Evolutionary conservation across 1,284 basidiomycete genomes (phyloP).

Genomic region (Peniophora sp.): DNA sequence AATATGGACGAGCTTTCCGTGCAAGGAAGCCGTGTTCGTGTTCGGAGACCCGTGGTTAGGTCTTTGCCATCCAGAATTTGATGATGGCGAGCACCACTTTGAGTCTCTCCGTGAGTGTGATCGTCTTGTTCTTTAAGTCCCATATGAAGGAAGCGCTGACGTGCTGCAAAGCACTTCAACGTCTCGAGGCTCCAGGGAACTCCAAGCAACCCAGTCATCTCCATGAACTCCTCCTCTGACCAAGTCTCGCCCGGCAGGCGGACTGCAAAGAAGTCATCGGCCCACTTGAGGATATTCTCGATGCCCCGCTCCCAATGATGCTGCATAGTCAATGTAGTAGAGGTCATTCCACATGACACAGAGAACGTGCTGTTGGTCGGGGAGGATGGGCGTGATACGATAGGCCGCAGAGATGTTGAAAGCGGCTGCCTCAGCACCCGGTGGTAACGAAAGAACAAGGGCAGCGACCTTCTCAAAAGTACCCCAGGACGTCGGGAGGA

Average conservation of each 20-base stretch:
- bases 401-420: slow-evolving; percentile 32
- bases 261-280: background rate
- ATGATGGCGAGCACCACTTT: background rate
- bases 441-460: no score
- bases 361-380: slow-evolving; percentile 21
- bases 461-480: no score
- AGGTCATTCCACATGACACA: slow-evolving; percentile 21
- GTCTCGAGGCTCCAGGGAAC: no score
- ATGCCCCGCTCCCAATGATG: slow-evolving; percentile 14
- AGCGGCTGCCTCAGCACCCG: slow-evolving; percentile 25
- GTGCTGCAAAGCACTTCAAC: no score
- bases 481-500: no score
- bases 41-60: slow-evolving; percentile 12
- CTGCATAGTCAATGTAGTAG: slow-evolving; percentile 24
- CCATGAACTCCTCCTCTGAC: no score
- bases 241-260: no score
- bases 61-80: background rate
- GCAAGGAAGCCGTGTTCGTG: slow-evolving; percentile 21
- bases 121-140: slow-evolving; percentile 24
- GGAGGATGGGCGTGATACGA: slow-evolving; percentile 23
- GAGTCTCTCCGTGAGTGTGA: slow-evolving; percentile 25
- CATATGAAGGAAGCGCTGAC: no score
- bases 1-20: slow-evolving; percentile 32
- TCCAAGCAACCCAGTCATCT: no score
- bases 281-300: no score